phyloP scores from a whole-genome alignment of 768 basidiomycete genomes.

The Imleria badia region DNA sequence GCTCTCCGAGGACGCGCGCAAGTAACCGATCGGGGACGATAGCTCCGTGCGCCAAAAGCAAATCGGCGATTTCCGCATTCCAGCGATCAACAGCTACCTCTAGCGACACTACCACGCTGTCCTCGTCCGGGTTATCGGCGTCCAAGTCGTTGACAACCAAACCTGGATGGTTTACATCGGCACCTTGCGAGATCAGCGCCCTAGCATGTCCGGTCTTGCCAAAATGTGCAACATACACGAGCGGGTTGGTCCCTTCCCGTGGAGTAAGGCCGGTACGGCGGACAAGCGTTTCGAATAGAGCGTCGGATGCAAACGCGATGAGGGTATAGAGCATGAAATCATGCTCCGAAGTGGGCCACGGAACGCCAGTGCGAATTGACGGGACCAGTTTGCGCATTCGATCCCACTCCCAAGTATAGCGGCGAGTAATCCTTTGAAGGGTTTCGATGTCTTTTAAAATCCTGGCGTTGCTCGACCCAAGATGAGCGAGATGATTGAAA shows the following conservation, averaged over 20 bases:
- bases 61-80: no score
- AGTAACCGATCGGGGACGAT: neutral
- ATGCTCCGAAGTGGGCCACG: slow-evolving; percentile 5
- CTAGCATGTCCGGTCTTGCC: neutral
- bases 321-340: slow-evolving; percentile 7
- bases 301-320: slow-evolving; percentile 1
- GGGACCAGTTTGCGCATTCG: neutral
- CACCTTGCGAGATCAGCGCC: neutral
- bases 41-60: neutral
- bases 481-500: slow-evolving; percentile 6
- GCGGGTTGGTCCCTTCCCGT: neutral
- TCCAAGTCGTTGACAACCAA: neutral
- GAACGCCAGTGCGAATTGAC: neutral
- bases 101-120: neutral
- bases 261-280: neutral
- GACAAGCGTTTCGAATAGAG: neutral
- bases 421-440: neutral
- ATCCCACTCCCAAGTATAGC: slow-evolving; percentile 2
- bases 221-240: slow-evolving; percentile 2
- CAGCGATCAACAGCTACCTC: neutral
- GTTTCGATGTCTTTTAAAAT: slow-evolving; percentile 2
- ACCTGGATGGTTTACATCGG: neutral
- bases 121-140: neutral
- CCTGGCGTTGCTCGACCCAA: neutral
- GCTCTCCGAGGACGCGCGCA: neutral